A percentile compares a stretch with the other conserved stretches of the same genome.
Conservation (phyloP, 345 rosid genomes). For the Geranium rotundifolium region DNA sequence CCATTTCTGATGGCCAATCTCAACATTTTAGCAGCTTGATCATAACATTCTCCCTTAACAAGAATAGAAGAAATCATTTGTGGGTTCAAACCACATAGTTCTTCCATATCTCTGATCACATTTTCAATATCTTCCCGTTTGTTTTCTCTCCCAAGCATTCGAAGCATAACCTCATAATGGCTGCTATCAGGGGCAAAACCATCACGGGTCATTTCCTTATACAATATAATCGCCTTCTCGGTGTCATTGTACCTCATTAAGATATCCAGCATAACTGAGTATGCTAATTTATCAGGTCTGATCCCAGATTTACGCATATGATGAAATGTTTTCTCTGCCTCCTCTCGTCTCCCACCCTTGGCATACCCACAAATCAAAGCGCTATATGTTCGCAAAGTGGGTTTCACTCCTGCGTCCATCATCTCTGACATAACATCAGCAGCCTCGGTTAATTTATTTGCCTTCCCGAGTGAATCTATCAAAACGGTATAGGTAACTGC, state of each 20-base stretch:
- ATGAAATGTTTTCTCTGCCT: conserved; percentile 67
- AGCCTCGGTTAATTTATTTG: conserved; percentile 59
- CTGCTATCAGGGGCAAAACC: conserved; percentile 42
- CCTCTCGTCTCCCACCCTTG: conserved; percentile 66
- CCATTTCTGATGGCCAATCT: conserved; percentile 42
- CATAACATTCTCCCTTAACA: conserved; percentile 76
- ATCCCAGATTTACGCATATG: conserved; percentile 76
- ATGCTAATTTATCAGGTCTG: conserved; percentile 73
- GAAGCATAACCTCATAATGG: conserved; percentile 49
- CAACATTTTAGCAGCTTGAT: conserved; percentile 62
- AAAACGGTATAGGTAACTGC: conserved; percentile 78
- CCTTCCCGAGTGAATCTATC: conserved; percentile 91
- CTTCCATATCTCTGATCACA: conserved; percentile 62
- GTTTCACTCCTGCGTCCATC: conserved; percentile 72
- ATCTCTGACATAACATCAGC: conserved; percentile 81
- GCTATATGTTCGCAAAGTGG: conserved; percentile 77
- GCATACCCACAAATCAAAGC: conserved; percentile 96
- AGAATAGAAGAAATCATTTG: conserved; percentile 58
- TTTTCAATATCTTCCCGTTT: conserved; percentile 47
- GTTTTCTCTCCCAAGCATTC: conserved; percentile 38
- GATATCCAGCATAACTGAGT: conserved; percentile 80
- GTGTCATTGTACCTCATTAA: conserved; percentile 51
- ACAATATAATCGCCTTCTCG: conserved; percentile 49
- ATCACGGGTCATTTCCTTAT: conserved; percentile 54
- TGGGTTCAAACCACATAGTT: conserved; percentile 47